phyloP scores from a whole-genome alignment of 2,329 filamentous ascomycete genomes.

The Diaporthe sp. region DNA sequence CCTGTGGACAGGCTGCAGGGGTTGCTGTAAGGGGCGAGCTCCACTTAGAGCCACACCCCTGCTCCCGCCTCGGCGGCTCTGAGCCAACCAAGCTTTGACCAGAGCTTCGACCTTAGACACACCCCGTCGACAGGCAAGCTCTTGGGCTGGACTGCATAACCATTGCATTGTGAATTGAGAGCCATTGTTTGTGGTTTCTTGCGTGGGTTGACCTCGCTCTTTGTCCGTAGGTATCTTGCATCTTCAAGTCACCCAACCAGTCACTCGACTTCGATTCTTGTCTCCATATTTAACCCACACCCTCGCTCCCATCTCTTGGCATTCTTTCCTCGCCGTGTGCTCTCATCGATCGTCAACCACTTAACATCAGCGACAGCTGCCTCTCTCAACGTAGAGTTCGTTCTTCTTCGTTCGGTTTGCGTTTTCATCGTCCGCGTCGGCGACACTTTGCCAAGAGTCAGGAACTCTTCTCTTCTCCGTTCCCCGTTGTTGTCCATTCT shows the following conservation, averaged over 20 bases:
- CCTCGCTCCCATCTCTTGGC: constrained; percentile 10
- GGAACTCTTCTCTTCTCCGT: constrained; percentile 1
- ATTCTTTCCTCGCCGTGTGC: neutral
- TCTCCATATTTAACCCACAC: constrained; percentile 15
- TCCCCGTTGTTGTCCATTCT: neutral
- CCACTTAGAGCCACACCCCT: constrained; percentile 12
- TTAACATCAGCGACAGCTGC: constrained; percentile 15
- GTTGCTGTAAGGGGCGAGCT: neutral
- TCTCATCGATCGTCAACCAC: constrained; percentile 9
- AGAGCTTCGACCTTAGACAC: constrained; percentile 13
- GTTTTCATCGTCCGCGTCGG: neutral
- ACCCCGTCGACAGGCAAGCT: neutral
- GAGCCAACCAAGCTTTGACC: constrained; percentile 11
- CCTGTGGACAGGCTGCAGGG: neutral
- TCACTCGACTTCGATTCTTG: neutral
- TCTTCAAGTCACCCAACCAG: neutral
- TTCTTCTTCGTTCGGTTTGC: constrained; percentile 9
- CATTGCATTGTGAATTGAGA: constrained; percentile 3
- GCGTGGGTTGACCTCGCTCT: neutral
- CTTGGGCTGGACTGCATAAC: neutral
- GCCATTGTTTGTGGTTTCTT: constrained; percentile 17
- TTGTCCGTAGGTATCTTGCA: neutral
- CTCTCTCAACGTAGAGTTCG: neutral
- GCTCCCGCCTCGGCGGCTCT: neutral
- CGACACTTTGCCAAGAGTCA: constrained; percentile 12